Evolutionary conservation across 768 basidiomycete species (phyloP), one percentile per base, ranked within the genome.

Genomic region (Mycena leptocephala): DNA sequence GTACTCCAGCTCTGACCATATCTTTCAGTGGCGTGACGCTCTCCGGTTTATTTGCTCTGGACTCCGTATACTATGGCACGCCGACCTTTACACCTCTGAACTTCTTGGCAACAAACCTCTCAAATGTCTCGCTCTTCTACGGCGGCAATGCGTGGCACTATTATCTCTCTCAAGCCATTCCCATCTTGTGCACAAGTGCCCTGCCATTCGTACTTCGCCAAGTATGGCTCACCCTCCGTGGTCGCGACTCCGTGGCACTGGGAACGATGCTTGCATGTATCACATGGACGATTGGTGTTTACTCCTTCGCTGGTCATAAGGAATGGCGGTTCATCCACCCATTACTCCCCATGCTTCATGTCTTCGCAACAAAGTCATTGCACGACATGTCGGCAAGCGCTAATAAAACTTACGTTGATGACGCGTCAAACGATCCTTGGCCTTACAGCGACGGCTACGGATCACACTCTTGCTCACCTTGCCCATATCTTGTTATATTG

Each of bases 301-400:
- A 96, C 82, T 99, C 98, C 10, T 75, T 95, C 4, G 89, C 95
- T 2, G 94, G 95, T 1, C 98, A 99, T 87, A 99, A 99, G 80
- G 98, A 99, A 88, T 99, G 97, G 97, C 90, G 98, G 10, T 99
- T 99, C 86, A 86, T 99, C 9, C 97, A 99, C 78, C 97, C 98
- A 0, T 83, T 99, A 24, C 88, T 99, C 5, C 97, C 98, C 0
- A 84, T 96, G 35, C 85, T 98, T 48, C 94, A 98, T 79, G 78
- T 97, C 26, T 89, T 98, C 74, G 94, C 95, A 14, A 89, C 96
- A 0, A 92, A 92, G 76, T 92, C 95, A 2, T 84, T 98, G 6
- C 87, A 92, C 41, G 91, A 92, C 70, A 78, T 89, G 3, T 88
- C 86, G 46, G 51, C 72, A 39, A 68, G 58, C 24, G 22, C 32